These are phyloP conservation scores for Lactarius tabidus DNA, from an alignment of 768 basidiomycete genomes.

Conservation along the genomic window DNA sequence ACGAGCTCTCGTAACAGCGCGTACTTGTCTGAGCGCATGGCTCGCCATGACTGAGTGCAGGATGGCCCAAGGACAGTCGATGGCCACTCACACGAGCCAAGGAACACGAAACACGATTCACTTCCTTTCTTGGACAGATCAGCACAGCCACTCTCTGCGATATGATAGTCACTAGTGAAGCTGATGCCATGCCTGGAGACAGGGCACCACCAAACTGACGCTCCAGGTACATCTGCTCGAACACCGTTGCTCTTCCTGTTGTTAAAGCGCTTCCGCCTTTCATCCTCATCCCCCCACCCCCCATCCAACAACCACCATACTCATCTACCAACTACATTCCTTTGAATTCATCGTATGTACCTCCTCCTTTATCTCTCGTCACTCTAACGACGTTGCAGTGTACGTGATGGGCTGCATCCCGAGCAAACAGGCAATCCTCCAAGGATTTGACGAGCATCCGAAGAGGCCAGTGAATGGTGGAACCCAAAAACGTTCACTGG, in stretches of 20 bases:
- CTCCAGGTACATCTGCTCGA: not conserved
- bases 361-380: not conserved
- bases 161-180: not conserved
- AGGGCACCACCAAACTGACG: not conserved
- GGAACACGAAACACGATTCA: not conserved
- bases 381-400: not conserved
- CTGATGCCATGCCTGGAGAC: not conserved
- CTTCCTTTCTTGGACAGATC: not conserved
- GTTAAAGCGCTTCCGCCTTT: not conserved
- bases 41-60: constrained; percentile 38
- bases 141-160: not conserved
- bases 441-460: constrained; percentile 3
- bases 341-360: constrained; percentile 8
- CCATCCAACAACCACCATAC: not conserved
- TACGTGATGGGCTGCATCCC: constrained; percentile 41
- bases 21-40: constrained; percentile 43
- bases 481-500: not conserved
- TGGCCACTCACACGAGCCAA: too few species aligned
- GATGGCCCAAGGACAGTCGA: too few species aligned
- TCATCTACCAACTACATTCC: constrained; percentile 6
- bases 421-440: constrained; percentile 35
- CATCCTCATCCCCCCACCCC: not conserved
- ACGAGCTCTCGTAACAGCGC: constrained; percentile 8
- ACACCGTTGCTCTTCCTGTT: not conserved
- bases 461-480: not conserved